Percentiles rank a stretch among this genome's conserved stretches.
These are phyloP conservation scores for Mortierella polycephala DNA, from an alignment of 371 early-diverging fungal species.

Conservation along the genomic window DNA sequence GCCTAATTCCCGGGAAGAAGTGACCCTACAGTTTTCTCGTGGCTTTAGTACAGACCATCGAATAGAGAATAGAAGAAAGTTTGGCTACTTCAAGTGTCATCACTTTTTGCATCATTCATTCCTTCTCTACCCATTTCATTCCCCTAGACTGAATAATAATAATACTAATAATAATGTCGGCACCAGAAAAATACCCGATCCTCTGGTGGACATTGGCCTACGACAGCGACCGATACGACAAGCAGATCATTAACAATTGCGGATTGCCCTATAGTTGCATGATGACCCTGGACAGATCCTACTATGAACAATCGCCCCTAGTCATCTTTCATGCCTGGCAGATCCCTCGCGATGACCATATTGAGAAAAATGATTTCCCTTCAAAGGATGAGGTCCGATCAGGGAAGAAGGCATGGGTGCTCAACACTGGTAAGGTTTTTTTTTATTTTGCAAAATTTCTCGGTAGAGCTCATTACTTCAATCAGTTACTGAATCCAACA, in stretches of 20 bases:
- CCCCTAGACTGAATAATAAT: not conserved
- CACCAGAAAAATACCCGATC: slow-evolving; percentile 20
- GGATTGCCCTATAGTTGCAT: slow-evolving; percentile 27
- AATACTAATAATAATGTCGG: not conserved
- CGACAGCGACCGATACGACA: not conserved
- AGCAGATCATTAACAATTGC: slow-evolving; percentile 12
- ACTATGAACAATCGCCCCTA: slow-evolving; percentile 16
- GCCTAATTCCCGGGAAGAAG: not conserved
- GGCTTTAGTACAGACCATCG: no score
- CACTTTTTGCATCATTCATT: not conserved
- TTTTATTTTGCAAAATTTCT: not conserved
- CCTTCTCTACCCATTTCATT: not conserved
- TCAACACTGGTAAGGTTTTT: slow-evolving; percentile 15
- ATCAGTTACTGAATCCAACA: not conserved
- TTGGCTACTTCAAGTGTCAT: no score
- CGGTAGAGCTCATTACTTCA: not conserved
- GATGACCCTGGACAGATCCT: slow-evolving; percentile 11
- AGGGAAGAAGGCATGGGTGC: slow-evolving; percentile 25
- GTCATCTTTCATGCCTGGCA: slow-evolving; percentile 23
- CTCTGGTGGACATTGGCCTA: slow-evolving; percentile 36
- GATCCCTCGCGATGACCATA: not conserved
- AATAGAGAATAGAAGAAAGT: no score
- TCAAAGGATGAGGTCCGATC: slow-evolving; percentile 4
- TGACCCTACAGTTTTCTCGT: not conserved
- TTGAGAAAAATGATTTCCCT: slow-evolving; percentile 11